Conservation (phyloP, 768 basidiomycete genomes). For the Leccinum aurantiacum region DNA sequence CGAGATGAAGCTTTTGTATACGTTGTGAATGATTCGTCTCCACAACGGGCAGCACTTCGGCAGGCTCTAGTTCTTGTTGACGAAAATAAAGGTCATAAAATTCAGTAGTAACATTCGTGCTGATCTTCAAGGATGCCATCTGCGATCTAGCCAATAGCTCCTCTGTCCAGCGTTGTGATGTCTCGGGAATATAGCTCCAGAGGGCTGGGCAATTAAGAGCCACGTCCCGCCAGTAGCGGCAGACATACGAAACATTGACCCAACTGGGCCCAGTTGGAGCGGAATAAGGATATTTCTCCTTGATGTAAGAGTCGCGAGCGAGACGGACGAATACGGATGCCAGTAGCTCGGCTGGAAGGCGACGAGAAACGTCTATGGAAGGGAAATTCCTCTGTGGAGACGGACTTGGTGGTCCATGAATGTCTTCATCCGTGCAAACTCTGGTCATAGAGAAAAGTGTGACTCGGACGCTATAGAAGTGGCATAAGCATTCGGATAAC, state of each 20-base stretch:
- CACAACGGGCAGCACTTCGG: background rate
- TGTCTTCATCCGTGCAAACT: too few species aligned
- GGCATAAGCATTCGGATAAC: too few species aligned
- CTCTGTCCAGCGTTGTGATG: background rate
- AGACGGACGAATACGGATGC: background rate
- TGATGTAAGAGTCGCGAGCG: background rate
- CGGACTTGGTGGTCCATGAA: too few species aligned
- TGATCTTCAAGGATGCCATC: background rate
- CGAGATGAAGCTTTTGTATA: background rate
- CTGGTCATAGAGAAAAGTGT: too few species aligned
- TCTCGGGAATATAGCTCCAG: background rate
- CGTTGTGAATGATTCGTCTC: background rate
- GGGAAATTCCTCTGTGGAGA: background rate
- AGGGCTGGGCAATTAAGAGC: background rate
- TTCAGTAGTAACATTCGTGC: background rate
- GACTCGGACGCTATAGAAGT: too few species aligned
- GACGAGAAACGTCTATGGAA: background rate
- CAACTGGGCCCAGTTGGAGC: background rate
- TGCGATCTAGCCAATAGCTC: background rate
- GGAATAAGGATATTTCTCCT: background rate
- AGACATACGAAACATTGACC: background rate
- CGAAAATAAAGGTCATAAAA: background rate
- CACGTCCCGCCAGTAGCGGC: background rate
- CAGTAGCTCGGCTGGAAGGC: background rate
- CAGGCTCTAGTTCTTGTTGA: background rate